Conservation (phyloP, 495 filamentous ascomycete genomes). For the Articulospora tetracladia region DNA sequence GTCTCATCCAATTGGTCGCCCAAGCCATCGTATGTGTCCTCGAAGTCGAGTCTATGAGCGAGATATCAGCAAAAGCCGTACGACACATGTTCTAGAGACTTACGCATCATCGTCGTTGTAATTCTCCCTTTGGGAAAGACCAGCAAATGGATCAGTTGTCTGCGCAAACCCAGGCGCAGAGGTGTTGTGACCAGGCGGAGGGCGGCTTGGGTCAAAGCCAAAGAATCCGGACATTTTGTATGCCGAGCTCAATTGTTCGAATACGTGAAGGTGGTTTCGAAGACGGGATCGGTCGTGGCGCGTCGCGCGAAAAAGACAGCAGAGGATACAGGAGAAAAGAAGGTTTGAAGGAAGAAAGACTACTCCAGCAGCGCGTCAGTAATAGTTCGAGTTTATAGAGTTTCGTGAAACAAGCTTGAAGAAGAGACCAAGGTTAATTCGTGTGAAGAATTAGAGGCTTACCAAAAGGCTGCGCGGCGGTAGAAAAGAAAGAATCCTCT, state of each 20-base stretch:
- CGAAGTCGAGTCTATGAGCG: conserved; percentile 65
- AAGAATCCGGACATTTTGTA: conserved; percentile 64
- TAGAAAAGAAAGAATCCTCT: background rate
- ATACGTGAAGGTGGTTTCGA: background rate
- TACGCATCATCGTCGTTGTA: conserved; percentile 75
- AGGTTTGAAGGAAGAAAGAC: background rate
- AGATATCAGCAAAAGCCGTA: conserved; percentile 34
- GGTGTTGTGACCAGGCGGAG: conserved; percentile 57
- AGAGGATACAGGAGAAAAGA: background rate
- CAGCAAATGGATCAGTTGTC: conserved; percentile 83
- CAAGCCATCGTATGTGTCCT: conserved; percentile 96
- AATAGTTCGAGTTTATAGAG: too few relatives aligned
- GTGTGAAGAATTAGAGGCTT: background rate
- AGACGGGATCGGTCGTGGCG: too few relatives aligned
- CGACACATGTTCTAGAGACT: conserved; percentile 30
- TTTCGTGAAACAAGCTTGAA: conserved; percentile 6
- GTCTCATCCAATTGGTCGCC: conserved; percentile 90
- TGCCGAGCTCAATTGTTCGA: background rate
- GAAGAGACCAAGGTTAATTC: background rate
- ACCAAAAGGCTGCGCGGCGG: background rate
- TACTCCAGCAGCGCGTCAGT: background rate
- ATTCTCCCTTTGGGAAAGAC: conserved; percentile 57
- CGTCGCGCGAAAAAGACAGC: too few relatives aligned
- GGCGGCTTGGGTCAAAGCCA: conserved; percentile 65
- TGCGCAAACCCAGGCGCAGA: conserved; percentile 72